Conservation (phyloP, 2,329 filamentous ascomycete species). For the Aspergillus spinulosporus region DNA sequence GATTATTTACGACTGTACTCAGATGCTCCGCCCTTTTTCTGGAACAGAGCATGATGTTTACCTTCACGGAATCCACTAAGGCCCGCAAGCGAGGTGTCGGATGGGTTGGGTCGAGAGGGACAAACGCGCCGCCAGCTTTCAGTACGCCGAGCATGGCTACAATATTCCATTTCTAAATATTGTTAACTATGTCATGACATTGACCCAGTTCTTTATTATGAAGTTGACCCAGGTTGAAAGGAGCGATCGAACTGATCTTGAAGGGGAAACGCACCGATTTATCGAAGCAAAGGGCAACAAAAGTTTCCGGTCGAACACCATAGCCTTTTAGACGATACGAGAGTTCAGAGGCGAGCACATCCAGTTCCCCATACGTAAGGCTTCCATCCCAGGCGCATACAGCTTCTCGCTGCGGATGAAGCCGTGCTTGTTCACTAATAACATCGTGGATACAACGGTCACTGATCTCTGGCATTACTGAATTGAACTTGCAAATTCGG, state of each 20-base stretch:
- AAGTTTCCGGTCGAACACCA: conserved; percentile 42
- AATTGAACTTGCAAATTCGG: conserved; percentile 57
- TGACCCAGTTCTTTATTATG: background rate
- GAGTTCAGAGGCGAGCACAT: conserved; percentile 39
- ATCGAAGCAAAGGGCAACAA: conserved; percentile 44
- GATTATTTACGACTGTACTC: conserved; percentile 23
- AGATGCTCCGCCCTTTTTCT: conserved; percentile 26
- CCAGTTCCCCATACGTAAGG: conserved; percentile 40
- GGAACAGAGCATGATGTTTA: conserved; percentile 37
- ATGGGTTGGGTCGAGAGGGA: conserved; percentile 43
- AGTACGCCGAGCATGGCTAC: conserved; percentile 44
- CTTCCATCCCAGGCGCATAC: conserved; percentile 44
- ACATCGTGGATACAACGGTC: conserved; percentile 43
- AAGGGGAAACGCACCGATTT: conserved; percentile 39
- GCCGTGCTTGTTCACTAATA: conserved; percentile 41
- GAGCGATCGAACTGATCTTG: too few relatives aligned
- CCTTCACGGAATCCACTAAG: conserved; percentile 36
- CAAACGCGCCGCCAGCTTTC: conserved; percentile 47
- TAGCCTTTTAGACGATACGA: conserved; percentile 40
- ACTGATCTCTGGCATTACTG: conserved; percentile 42
- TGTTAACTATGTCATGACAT: conserved; percentile 5
- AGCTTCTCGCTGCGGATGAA: conserved; percentile 33
- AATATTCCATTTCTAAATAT: conserved; percentile 42
- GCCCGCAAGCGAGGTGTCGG: conserved; percentile 39
- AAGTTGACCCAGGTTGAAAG: background rate